Base-by-base conservation (phyloP, 2,329 filamentous ascomycete genomes). In the Exophiala bonariae region DNA sequence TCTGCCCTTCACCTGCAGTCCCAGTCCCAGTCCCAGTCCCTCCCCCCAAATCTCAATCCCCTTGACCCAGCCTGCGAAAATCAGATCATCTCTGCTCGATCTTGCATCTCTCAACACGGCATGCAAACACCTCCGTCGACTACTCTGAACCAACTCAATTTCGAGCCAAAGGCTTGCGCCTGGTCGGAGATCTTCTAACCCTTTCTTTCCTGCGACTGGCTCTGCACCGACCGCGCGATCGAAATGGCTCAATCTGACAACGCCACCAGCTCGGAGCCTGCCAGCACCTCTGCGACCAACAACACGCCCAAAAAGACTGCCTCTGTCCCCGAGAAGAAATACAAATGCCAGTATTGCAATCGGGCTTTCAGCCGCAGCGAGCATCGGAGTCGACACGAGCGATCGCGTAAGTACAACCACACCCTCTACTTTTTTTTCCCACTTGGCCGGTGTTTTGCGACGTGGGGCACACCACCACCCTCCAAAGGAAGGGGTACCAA, bases 291-390 rank as follows among this genome's bases (percentile, higher is more conserved):
- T 44, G 44, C 45, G 28, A 81, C 89, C 65, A 81, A 84, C 65
- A 80, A 86, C 66, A 80, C 81, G 61, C 79, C 85, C 64, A 83
- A 87, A 71, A 95, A 95, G 74, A 72, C 85, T 59, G 78, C 86
- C 53, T 74, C 85, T 61, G 85, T 83, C 61, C 89, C 91, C 47
- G 93, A 97, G 77, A 92, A 95, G 78, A 96, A 96, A 74, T 99
- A 99, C 83, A 96, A 97, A 72, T 99, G 93, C 76, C 90, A 96
- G 78, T 97, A 96, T 73, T 97, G 93, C 77, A 91, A 91, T 74
- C 82, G 93, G 71, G 93, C 93, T 56, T 99, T 99, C 71, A 96
- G 91, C 75, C 81, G 93, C 70, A 96, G 90, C 70, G 93, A 99
- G 73, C 93, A 99, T 72, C 83, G 93, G 62, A 96, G 90, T 73